These are phyloP conservation scores for Globisporangium alternatum DNA, from an alignment of 352 stramenopile genomes.

Conservation along the genomic window DNA sequence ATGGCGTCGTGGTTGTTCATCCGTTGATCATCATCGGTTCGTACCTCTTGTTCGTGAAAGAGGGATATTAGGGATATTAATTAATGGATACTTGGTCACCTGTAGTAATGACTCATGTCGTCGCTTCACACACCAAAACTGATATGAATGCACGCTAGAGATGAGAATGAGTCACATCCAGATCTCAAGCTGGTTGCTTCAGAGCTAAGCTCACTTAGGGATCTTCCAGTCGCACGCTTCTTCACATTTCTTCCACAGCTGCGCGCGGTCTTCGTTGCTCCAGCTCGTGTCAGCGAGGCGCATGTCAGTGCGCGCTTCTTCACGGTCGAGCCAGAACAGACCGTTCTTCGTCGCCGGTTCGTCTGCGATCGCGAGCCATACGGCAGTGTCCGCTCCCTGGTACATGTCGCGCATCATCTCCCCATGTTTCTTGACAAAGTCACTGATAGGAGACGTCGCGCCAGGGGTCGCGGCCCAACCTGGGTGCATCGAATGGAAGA, in stretches of 20 bases:
- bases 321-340: constrained; percentile 46
- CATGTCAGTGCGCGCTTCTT: constrained; percentile 40
- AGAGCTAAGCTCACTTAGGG: background rate
- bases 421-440: constrained; percentile 36
- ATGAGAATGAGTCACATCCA: background rate
- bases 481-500: constrained; percentile 53
- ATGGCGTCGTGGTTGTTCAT: no score
- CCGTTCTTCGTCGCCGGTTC: constrained; percentile 33
- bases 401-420: constrained; percentile 44
- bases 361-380: constrained; percentile 48
- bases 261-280: constrained; percentile 36
- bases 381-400: constrained; percentile 42
- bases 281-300: constrained; percentile 35
- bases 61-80: no score
- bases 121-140: background rate
- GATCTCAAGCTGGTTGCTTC: background rate
- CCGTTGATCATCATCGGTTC: no score
- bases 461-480: constrained; percentile 46
- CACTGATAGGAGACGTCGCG: constrained; percentile 30
- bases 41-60: no score
- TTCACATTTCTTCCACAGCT: constrained; percentile 37
- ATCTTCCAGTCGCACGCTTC: constrained; percentile 27
- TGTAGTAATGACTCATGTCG: no score
- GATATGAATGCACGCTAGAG: background rate
- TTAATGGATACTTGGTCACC: no score